Percentiles rank a stretch among this genome's conserved stretches.
Evolutionary conservation across 139 green algal genomes (phyloP).

Genomic region (Chlorella ohadii): DNA sequence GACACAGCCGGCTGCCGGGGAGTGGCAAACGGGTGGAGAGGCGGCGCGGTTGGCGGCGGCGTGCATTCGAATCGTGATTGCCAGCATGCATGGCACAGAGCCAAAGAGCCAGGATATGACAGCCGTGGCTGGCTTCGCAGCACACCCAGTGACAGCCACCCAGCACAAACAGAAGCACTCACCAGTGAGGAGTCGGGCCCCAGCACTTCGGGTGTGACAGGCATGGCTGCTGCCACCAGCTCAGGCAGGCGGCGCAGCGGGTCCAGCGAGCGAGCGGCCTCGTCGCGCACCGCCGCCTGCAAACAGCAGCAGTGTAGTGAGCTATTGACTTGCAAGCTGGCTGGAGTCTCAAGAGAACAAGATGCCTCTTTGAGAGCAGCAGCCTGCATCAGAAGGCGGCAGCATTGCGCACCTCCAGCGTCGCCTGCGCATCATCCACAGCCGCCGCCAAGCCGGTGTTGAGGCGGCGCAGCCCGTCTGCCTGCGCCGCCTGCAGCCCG

Average conservation of each 20-base stretch:
- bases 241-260: conserved; percentile 42
- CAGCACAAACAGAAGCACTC: neutral
- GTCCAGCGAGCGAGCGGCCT: conserved; percentile 38
- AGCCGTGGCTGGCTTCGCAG: too few relatives aligned
- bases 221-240: conserved; percentile 31
- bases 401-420: conserved; percentile 38
- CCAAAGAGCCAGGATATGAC: too few relatives aligned
- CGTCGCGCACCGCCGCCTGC: conserved; percentile 37
- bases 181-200: conserved; percentile 3
- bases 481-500: conserved; percentile 39
- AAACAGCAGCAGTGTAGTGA: too few relatives aligned
- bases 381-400: too few relatives aligned
- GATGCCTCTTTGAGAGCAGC: too few relatives aligned
- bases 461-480: conserved; percentile 9
- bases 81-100: too few relatives aligned
- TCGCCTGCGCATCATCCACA: conserved; percentile 21
- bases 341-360: too few relatives aligned
- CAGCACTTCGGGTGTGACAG: conserved; percentile 27
- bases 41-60: too few relatives aligned
- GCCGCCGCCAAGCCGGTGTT: conserved; percentile 18
- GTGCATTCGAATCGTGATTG: too few relatives aligned
- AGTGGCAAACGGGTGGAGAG: too few relatives aligned
- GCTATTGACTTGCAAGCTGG: too few relatives aligned
- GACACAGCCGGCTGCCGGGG: conserved; percentile 13
- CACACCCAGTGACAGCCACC: too few relatives aligned